Evolutionary conservation across 192 early-diverging fungal species (phyloP), one percentile per base, ranked within the genome.

Genomic region (Rhizoclosmatium globosum): DNA sequence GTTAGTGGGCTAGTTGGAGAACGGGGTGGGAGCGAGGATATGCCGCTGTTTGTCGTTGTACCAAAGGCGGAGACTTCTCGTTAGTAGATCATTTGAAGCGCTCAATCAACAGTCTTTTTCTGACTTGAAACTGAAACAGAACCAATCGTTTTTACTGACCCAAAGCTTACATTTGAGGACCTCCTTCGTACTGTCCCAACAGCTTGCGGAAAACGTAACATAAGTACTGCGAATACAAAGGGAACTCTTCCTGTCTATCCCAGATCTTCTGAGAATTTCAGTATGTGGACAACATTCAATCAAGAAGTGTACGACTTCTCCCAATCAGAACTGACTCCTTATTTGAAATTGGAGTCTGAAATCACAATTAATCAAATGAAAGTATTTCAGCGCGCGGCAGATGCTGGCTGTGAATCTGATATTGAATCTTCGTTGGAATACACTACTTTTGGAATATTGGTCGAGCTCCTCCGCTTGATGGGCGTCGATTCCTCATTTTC

Each of bases 11-110:
- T 23, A 0, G 1, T 68, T 1, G 46, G 41, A 17, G 67, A 23
- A 1, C 11, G 1, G 0, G 38, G 43, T 1, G 67, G 11, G 67
- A 47, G 13, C 13, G 46, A 68, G 1, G 43, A 47, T 6, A 64
- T 1, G 21, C 7, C 62, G 9, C 23, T 64, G 1, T 64, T 64
- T 64, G 62, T 64, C 23, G 62, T 64, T 41, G 62, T 64, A 21
- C 62, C 62, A 64, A 64, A 64, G 62, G n/a, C 11, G 56, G 56
- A 57, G 11, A 57, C 56, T n/a, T 57, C 11, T 57, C 56, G 56
- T 57, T 13, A 57, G 56, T 57, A 57, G n/a, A 57, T 13, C 11
- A 57, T 57, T 57, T 57, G 56, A 13, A 57, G 11, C n/a, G 56
- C 56, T 57, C 11, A n/a, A n/a, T 57, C n/a, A n/a, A n/a, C n/a